Conservation (phyloP, 768 basidiomycete genomes). For the Pleurotus djamor region DNA sequence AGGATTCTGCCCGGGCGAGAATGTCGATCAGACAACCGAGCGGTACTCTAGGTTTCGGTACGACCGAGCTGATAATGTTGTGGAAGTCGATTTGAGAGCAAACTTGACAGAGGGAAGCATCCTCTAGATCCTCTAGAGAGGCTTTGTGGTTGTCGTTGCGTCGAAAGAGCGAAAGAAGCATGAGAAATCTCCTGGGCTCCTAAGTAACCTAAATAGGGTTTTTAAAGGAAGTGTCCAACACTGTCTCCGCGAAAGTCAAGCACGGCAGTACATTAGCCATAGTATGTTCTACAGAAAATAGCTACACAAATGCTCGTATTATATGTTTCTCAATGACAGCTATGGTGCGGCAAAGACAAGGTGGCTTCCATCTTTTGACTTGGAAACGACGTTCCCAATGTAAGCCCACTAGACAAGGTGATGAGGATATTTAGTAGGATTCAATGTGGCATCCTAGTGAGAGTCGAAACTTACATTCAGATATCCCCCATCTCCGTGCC, state of each 20-base stretch:
- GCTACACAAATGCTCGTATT: too few relatives aligned
- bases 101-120: not conserved
- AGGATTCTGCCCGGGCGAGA: not conserved
- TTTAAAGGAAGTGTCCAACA: too few relatives aligned
- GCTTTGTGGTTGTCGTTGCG: too few relatives aligned
- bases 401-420: not conserved
- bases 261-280: too few relatives aligned
- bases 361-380: not conserved
- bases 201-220: too few relatives aligned
- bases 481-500: constrained; percentile 10
- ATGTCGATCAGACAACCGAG: not conserved
- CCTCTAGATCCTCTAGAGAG: not conserved
- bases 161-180: too few relatives aligned
- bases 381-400: not conserved
- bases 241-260: too few relatives aligned
- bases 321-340: not conserved
- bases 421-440: not conserved
- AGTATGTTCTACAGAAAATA: too few relatives aligned
- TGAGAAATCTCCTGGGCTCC: too few relatives aligned
- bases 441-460: too few relatives aligned
- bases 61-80: not conserved
- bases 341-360: not conserved
- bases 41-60: not conserved
- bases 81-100: not conserved
- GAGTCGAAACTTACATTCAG: constrained; percentile 7